Base-by-base conservation (phyloP, 139 green algal genomes). In the Chlorella sorokiniana region DNA sequence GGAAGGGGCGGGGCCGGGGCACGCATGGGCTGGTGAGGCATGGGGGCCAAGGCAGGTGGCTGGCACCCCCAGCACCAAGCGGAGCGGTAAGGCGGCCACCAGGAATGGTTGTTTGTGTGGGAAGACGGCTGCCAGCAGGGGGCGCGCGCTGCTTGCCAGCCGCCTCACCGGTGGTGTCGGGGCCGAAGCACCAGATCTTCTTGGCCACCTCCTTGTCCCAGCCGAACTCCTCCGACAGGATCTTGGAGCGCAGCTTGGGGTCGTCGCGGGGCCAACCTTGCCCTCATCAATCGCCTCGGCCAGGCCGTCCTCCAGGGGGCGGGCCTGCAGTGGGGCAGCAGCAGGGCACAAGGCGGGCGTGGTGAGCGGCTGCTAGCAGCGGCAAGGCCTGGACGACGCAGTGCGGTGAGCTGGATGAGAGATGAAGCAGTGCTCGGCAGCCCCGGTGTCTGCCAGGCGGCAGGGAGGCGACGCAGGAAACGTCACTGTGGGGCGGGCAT, bases 101-200 rank as follows among this genome's bases (percentile, higher is more conserved):
- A n/a, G n/a, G n/a, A n/a, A n/a, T n/a, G n/a, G n/a, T n/a, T n/a
- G n/a, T n/a, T n/a, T n/a, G n/a, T n/a, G n/a, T n/a, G n/a, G n/a
- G n/a, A n/a, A n/a, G n/a, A n/a, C n/a, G n/a, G n/a, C n/a, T n/a
- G 59, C 59, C 22, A 31, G 59, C 20, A 31, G 59, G 59, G 22
- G 7, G 25, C 20, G 11, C 59, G 59, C 25, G 59, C 59, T 10
- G 59, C 59, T 10, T 11, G 59, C 11, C 59, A n/a, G 25, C 20
- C 20, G 22, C 59, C 59, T 42, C 61, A 81, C 77, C 97, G 18
- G 88, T 96, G 74, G 97, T 99, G 91, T 99, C 97, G 71, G 97
- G 97, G 79, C 97, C 97, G 82, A 99, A 99, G 90, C 92, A 96
- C 97, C 97, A 99, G 90, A 99, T 99, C 96, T 99, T 99, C 93